Conservation (phyloP, 345 rosid genomes). For the Pugionium dolabratum region DNA sequence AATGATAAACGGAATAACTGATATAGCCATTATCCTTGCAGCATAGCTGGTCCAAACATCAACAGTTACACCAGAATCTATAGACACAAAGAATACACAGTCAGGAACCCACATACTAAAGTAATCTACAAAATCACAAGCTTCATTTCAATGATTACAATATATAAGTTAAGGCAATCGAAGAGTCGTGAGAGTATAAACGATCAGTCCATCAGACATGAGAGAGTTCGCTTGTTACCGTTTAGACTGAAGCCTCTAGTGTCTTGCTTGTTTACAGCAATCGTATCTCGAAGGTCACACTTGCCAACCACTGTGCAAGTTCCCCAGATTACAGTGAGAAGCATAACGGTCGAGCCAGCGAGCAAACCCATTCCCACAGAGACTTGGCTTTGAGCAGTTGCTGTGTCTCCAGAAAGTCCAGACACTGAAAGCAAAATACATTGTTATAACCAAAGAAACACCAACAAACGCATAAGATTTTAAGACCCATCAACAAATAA, state of each 20-base stretch:
- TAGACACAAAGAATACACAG: neutral
- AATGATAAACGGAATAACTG: slow-evolving; percentile 76
- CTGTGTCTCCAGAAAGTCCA: slow-evolving; percentile 71
- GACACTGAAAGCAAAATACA: slow-evolving; percentile 51
- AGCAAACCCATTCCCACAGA: slow-evolving; percentile 91
- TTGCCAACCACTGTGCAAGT: slow-evolving; percentile 74
- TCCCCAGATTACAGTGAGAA: slow-evolving; percentile 84
- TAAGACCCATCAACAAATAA: neutral
- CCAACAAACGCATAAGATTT: neutral
- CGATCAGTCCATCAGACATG: slow-evolving; percentile 61
- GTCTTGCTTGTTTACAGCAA: slow-evolving; percentile 56
- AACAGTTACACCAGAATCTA: slow-evolving; percentile 73
- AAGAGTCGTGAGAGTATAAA: no score
- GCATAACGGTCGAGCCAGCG: slow-evolving; percentile 91
- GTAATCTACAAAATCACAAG: no score
- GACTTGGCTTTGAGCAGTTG: slow-evolving; percentile 80
- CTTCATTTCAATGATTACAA: no score
- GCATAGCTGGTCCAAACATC: slow-evolving; percentile 84
- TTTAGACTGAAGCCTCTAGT: slow-evolving; percentile 54
- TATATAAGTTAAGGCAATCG: no score
- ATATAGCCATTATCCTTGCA: slow-evolving; percentile 79
- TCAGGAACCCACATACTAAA: neutral
- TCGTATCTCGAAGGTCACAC: slow-evolving; percentile 57
- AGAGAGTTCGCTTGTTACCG: slow-evolving; percentile 40
- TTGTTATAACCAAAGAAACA: neutral